Base-by-base conservation (phyloP, 1,284 basidiomycete species). In the Austroboletus novae-zelandiae region DNA sequence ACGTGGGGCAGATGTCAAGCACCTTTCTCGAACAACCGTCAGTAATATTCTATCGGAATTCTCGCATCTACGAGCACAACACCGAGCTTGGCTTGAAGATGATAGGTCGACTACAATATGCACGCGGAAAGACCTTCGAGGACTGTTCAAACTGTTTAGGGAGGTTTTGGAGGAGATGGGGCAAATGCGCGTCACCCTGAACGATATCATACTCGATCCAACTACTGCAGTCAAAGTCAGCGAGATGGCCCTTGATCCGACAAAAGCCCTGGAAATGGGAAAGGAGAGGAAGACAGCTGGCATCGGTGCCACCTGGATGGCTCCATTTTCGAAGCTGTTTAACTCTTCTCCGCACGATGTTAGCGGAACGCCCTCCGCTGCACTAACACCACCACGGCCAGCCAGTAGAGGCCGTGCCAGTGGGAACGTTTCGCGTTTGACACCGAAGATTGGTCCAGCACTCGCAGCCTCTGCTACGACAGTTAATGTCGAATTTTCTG, bases 401-500 rank as follows among this genome's bases (percentile, higher is more conserved):
- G 40, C 43, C 18, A 56, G 30, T 47, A 68, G 46, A 47, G 54
- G 29, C 57, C 64, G 45, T 30, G 63, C 59, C 20, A 58, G 45
- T 40, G 47, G 45, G 18, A 59, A 52, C 6, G 56, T 65, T 14
- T 56, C 73, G 5, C 76, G 77, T n/a, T 60, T 77, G 0, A 80
- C 78, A 13, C 81, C 89, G 0, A 97, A 96, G 66, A 76, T 87
- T 18, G 81, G 82, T 1, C 86, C 93, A 1, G 91, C 89, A 15
- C 79, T 92, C 20, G 84, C 87, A 6, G 91, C 94, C 4, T 91
- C 89, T 17, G 78, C 89, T 1, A 94, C 89, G 31, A 93, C 91
- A 1, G 92, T 97, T 58, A 94, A 92, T 53, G 93, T 98, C 48
- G 94, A 96, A 72, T 96, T 96, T 70, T 90, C 86, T 6, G 86